Percentiles rank a stretch among this genome's conserved stretches.
Evolutionary conservation across 805 yeast genomes (phyloP).

Genomic region (Blastobotrys attinorum): DNA sequence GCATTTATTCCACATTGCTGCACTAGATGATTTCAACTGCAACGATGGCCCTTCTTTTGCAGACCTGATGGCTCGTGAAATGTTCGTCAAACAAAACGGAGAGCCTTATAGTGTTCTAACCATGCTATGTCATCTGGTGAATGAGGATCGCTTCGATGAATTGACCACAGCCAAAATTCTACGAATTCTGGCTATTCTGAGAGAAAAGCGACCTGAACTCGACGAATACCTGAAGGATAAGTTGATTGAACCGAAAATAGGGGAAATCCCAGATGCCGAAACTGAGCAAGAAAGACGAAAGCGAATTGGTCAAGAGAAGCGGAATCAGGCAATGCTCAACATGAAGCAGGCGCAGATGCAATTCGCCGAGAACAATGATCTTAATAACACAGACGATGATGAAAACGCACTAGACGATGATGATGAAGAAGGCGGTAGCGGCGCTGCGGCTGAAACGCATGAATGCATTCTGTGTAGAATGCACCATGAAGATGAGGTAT

Average conservation of each 20-base stretch:
- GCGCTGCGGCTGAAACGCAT: constrained; percentile 26
- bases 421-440: constrained; percentile 30
- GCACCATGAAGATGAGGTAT: constrained; percentile 58
- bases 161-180: constrained; percentile 12
- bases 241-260: not conserved
- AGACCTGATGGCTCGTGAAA: constrained; percentile 4
- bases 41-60: constrained; percentile 2
- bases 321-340: constrained; percentile 64
- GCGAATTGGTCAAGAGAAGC: constrained; percentile 59
- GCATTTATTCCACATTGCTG: constrained; percentile 62
- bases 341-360: constrained; percentile 71
- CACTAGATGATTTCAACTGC: constrained; percentile 33
- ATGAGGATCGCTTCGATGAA: constrained; percentile 3
- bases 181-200: constrained; percentile 12
- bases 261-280: not conserved
- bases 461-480: constrained; percentile 79
- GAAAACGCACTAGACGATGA: constrained; percentile 25
- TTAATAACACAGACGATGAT: constrained; percentile 29
- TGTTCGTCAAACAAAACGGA: constrained; percentile 1
- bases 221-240: not conserved
- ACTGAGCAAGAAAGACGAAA: constrained; percentile 40
- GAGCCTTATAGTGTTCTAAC: not conserved
- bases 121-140: constrained; percentile 10
- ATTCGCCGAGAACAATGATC: constrained; percentile 58
- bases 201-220: constrained; percentile 11